Evolutionary conservation across 371 early-diverging fungal genomes (phyloP).

Genomic region (Mortierella sp.): DNA sequence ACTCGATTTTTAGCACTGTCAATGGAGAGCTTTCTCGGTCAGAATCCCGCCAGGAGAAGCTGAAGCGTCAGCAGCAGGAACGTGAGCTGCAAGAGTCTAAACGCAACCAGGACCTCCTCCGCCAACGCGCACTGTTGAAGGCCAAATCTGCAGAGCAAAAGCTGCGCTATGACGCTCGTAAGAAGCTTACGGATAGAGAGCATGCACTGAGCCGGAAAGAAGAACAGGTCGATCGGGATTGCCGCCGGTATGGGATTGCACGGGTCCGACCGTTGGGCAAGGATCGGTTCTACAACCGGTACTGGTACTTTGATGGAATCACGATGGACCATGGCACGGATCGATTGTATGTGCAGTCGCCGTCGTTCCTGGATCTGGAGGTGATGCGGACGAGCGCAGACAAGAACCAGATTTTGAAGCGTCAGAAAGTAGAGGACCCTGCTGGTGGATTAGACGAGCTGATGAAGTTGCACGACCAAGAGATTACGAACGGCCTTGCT

Average conservation of each 20-base stretch:
- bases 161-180: slow-evolving; percentile 60
- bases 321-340: slow-evolving; percentile 71
- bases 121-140: slow-evolving; percentile 65
- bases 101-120: slow-evolving; percentile 60
- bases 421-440: slow-evolving; percentile 33
- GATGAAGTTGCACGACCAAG: slow-evolving; percentile 32
- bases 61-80: slow-evolving; percentile 66
- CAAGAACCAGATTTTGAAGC: slow-evolving; percentile 35
- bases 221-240: slow-evolving; percentile 76
- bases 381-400: slow-evolving; percentile 57
- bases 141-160: slow-evolving; percentile 63
- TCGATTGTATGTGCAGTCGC: slow-evolving; percentile 74
- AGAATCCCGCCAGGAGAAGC: slow-evolving; percentile 67
- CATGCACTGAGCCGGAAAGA: slow-evolving; percentile 60
- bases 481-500: slow-evolving; percentile 32
- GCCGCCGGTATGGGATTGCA: slow-evolving; percentile 71
- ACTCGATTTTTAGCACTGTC: not conserved
- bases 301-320: slow-evolving; percentile 90
- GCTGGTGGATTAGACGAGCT: slow-evolving; percentile 34
- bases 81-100: slow-evolving; percentile 65
- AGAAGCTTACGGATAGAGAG: slow-evolving; percentile 66
- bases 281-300: slow-evolving; percentile 87
- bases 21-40: slow-evolving; percentile 50
- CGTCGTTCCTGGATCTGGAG: slow-evolving; percentile 65
- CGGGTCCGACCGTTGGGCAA: slow-evolving; percentile 83